Evolutionary conservation across 2,329 filamentous ascomycete genomes (phyloP), one percentile per base, ranked within the genome.

Genomic region (Colletotrichum tropicale): DNA sequence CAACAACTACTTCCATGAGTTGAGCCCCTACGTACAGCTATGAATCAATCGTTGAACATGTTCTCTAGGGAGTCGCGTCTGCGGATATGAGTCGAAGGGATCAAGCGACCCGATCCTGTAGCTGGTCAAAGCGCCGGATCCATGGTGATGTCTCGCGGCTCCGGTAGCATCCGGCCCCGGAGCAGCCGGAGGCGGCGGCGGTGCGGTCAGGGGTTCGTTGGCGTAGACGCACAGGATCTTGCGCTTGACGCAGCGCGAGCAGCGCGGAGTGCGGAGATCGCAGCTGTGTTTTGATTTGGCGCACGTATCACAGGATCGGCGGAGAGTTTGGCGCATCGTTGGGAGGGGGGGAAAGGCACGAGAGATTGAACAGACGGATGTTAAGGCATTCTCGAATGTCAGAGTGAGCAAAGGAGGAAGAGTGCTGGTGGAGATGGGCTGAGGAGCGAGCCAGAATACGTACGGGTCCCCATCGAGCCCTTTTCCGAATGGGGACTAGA

Each of bases 11-110:
- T n/a, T n/a, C 67, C 5, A 43, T 74, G 60, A 38, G 8, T 58
- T 28, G 16, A 26, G 38, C 10, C 24, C 12, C 65, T 26, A 85
- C 84, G 76, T 85, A 91, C 90, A 91, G 78, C 85, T 85, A 77
- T 91, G 86, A 30, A 91, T 91, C n/a, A 92, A 85, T 36, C 87
- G 85, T 77, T 91, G 89, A 43, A 91, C 88, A 30, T 87, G 88
- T 18, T 82, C 81, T 26, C 88, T 85, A 7, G 88, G 86, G 32
- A 92, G 86, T 73, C 88, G 86, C 1, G 89, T 91, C 26, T 81
- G 82, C 7, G 90, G 90, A 78, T 91, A 91, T 5, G 89, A 88
- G 66, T 91, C 88, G 75, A 91, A 91, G 0, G 90, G 89, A 76
- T 91, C 90, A 43, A 90, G 80, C 10, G 84, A 85, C 3, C 81